phyloP scores from a whole-genome alignment of 2,329 filamentous ascomycete species.

The Paecilomyces variotii region DNA sequence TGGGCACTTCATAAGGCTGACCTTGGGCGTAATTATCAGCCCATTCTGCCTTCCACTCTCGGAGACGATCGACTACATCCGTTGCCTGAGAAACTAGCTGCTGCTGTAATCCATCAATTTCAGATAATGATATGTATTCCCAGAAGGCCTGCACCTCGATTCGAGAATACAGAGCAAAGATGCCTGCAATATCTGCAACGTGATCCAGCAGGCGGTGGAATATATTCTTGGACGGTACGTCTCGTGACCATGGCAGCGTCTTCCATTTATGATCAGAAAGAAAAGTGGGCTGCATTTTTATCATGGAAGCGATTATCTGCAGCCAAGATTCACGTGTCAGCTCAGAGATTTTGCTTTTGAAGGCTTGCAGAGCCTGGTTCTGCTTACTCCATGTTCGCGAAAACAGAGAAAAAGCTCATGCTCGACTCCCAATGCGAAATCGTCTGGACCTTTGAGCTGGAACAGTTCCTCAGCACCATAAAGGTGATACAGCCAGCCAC shows the following conservation, averaged over 20 bases:
- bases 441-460: background rate
- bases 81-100: background rate
- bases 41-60: background rate
- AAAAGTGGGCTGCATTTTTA: background rate
- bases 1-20: background rate
- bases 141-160: background rate
- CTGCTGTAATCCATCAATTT: background rate
- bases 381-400: background rate
- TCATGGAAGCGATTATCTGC: background rate
- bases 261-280: slow-evolving; percentile 1
- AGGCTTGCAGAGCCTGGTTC: background rate
- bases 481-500: background rate
- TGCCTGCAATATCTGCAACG: background rate
- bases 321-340: background rate
- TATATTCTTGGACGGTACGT: background rate
- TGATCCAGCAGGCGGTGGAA: background rate
- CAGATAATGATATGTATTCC: background rate
- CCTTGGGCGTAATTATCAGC: background rate
- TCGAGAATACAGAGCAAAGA: background rate
- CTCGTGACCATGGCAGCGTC: background rate
- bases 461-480: background rate
- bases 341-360: background rate
- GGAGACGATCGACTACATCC: background rate
- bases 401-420: background rate
- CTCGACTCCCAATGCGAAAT: background rate